These are phyloP conservation scores for Bacidia rubella DNA, from an alignment of 495 filamentous ascomycete species.

Conservation along the genomic window DNA sequence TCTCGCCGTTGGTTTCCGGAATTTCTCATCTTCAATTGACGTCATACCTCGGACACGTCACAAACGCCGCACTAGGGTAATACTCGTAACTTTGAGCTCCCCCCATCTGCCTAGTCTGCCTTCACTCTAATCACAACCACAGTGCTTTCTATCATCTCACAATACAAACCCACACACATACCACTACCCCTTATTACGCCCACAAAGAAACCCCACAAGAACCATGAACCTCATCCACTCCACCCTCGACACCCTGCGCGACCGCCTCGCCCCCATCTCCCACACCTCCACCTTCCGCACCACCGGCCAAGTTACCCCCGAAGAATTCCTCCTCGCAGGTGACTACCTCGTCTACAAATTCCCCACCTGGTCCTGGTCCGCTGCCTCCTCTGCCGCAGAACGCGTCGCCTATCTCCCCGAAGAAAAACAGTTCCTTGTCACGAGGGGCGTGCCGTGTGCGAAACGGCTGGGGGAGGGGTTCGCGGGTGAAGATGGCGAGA, in stretches of 20 bases:
- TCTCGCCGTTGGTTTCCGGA: too few species aligned
- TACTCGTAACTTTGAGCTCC: neutral
- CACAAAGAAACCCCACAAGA: neutral
- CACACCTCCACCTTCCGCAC: conserved; percentile 86
- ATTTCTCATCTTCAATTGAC: neutral
- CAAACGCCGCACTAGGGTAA: neutral
- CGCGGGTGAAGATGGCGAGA: conserved; percentile 69
- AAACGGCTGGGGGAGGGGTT: conserved; percentile 86
- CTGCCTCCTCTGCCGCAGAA: conserved; percentile 62
- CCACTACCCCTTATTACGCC: neutral
- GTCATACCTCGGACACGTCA: neutral
- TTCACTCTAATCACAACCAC: too few species aligned
- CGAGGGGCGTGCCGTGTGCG: conserved; percentile 84
- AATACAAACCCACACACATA: too few species aligned
- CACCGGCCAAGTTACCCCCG: conserved; percentile 90
- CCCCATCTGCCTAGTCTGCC: too few species aligned
- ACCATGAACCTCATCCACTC: conserved; percentile 55
- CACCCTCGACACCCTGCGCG: conserved; percentile 70
- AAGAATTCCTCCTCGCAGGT: conserved; percentile 90
- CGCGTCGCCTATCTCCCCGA: conserved; percentile 71
- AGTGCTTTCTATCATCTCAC: too few species aligned
- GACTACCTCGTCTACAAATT: conserved; percentile 99
- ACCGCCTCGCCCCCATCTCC: conserved; percentile 75
- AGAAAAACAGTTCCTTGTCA: conserved; percentile 91
- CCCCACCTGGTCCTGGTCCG: conserved; percentile 95